phyloP scores from a whole-genome alignment of 2,329 filamentous ascomycete genomes.

The Helotiales sp. region DNA sequence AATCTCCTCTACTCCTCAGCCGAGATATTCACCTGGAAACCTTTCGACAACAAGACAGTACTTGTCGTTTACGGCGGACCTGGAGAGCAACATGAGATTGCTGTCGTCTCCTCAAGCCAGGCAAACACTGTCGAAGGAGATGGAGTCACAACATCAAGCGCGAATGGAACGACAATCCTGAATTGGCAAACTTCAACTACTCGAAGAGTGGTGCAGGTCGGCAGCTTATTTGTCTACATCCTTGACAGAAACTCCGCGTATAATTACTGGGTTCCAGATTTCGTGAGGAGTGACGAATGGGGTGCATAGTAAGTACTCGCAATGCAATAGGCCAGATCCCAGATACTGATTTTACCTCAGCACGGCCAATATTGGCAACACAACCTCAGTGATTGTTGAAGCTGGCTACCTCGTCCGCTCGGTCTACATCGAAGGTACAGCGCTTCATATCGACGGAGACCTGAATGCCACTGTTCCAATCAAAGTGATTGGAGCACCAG shows the following conservation, averaged over 20 bases:
- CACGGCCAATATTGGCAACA: slow-evolving; percentile 33
- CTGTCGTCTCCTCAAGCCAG: slow-evolving; percentile 40
- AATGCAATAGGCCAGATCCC: too few relatives aligned
- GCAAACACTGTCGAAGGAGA: slow-evolving; percentile 35
- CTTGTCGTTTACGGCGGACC: slow-evolving; percentile 64
- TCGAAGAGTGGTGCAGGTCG: slow-evolving; percentile 52
- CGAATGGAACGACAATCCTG: slow-evolving; percentile 45
- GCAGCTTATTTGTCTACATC: slow-evolving; percentile 32
- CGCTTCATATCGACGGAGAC: slow-evolving; percentile 66
- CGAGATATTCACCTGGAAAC: slow-evolving; percentile 70
- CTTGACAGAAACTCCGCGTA: slow-evolving; percentile 66
- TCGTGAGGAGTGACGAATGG: slow-evolving; percentile 42
- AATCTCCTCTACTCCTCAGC: slow-evolving; percentile 67
- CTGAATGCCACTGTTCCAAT: slow-evolving; percentile 68
- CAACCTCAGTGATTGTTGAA: slow-evolving; percentile 57
- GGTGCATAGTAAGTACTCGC: slow-evolving; percentile 31
- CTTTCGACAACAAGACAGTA: slow-evolving; percentile 57
- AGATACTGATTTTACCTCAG: slow-evolving; percentile 18
- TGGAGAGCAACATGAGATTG: slow-evolving; percentile 63
- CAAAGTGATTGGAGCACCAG: slow-evolving; percentile 66
- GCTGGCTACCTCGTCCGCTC: slow-evolving; percentile 65
- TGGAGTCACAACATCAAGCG: slow-evolving; percentile 35
- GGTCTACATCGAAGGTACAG: slow-evolving; percentile 53
- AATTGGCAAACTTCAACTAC: slow-evolving; percentile 57
- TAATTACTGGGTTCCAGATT: slow-evolving; percentile 66